These are phyloP conservation scores for Gossypium bickii DNA, from an alignment of 345 rosid species.

Conservation along the genomic window DNA sequence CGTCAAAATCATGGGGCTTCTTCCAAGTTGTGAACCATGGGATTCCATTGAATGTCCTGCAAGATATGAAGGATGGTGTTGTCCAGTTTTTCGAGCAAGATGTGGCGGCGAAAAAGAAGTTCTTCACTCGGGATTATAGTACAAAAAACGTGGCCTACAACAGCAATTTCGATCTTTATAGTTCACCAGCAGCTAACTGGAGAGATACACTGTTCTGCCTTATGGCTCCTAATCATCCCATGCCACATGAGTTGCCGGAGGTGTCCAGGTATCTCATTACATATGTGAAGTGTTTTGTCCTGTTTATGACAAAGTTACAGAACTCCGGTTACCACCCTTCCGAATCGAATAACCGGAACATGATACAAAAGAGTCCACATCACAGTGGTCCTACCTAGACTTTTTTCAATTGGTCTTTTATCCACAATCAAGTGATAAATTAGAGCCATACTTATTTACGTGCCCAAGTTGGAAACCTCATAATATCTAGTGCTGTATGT, in stretches of 20 bases:
- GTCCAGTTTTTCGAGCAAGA: slow-evolving; percentile 30
- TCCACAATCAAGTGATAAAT: too few relatives aligned
- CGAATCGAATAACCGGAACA: neutral
- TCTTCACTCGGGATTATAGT: slow-evolving; percentile 13
- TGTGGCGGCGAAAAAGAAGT: slow-evolving; percentile 20
- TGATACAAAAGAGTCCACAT: neutral
- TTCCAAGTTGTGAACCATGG: slow-evolving; percentile 39
- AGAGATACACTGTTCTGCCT: slow-evolving; percentile 33
- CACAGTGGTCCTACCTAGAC: neutral
- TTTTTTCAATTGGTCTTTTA: too few relatives aligned
- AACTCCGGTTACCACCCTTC: neutral
- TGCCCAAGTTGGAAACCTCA: too few relatives aligned
- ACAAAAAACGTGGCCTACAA: slow-evolving; percentile 21
- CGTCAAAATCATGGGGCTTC: slow-evolving; percentile 24
- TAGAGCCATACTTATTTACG: too few relatives aligned
- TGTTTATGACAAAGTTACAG: neutral
- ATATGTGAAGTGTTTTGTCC: neutral
- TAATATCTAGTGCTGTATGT: too few relatives aligned
- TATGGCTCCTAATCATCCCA: slow-evolving; percentile 38
- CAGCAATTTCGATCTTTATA: slow-evolving; percentile 43
- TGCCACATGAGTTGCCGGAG: slow-evolving; percentile 32
- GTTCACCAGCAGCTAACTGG: slow-evolving; percentile 34
- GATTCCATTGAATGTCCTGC: slow-evolving; percentile 21
- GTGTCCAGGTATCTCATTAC: slow-evolving; percentile 29
- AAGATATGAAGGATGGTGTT: slow-evolving; percentile 24